phyloP scores from a whole-genome alignment of 2,329 filamentous ascomycete species.

The Verticillium nonalfalfae region DNA sequence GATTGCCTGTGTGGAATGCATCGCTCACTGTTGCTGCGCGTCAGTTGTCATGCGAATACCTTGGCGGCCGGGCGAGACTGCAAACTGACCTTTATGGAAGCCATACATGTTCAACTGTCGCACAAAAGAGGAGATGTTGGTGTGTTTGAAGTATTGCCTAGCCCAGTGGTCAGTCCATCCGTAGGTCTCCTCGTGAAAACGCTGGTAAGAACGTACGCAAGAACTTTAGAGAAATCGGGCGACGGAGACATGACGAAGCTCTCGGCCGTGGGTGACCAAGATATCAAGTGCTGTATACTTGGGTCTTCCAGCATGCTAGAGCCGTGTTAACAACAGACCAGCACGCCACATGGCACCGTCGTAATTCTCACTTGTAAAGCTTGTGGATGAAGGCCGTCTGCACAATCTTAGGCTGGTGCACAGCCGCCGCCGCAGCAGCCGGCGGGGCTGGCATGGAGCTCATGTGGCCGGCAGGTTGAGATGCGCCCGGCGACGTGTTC shows the following conservation, averaged over 20 bases:
- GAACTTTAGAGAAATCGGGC: constrained; percentile 93
- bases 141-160: constrained; percentile 99
- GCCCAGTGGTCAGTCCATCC: background rate
- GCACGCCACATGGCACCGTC: too few species aligned
- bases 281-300: constrained; percentile 89
- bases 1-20: constrained; percentile 91
- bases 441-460: constrained; percentile 44
- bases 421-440: constrained; percentile 60
- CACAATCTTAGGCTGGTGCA: constrained; percentile 93
- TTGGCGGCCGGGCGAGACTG: background rate
- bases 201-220: constrained; percentile 63
- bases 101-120: constrained; percentile 99
- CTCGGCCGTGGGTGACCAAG: constrained; percentile 88
- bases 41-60: constrained; percentile 10
- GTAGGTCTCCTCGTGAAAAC: background rate
- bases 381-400: constrained; percentile 99
- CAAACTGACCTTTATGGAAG: constrained; percentile 82
- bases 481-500: constrained; percentile 29
- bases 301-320: constrained; percentile 91
- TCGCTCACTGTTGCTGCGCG: constrained; percentile 67
- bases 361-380: constrained; percentile 75
- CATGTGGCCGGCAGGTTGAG: constrained; percentile 25
- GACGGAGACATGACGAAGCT: constrained; percentile 99
- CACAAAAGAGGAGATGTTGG: constrained; percentile 97
- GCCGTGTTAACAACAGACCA: background rate